These are phyloP conservation scores for Carpinus fangiana DNA, from an alignment of 306 rosid genomes.

Conservation along the genomic window DNA sequence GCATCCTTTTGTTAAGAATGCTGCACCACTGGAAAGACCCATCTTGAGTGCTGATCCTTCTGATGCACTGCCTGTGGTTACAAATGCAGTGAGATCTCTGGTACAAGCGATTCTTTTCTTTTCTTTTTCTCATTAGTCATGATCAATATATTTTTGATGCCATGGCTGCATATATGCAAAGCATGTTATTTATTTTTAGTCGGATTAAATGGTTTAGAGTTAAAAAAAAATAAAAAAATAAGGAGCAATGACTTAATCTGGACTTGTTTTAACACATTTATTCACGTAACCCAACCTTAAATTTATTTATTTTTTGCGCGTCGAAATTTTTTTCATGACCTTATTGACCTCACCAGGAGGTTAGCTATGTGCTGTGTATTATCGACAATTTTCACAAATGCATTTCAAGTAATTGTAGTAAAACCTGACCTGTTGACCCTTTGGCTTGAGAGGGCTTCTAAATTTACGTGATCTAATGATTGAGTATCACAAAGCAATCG, in stretches of 20 bases:
- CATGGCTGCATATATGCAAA: background rate
- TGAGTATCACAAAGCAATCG: background rate
- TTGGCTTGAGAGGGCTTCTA: background rate
- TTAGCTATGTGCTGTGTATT: too few relatives aligned
- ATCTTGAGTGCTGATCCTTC: constrained; percentile 39
- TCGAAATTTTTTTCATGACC: too few relatives aligned
- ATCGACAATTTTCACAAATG: too few relatives aligned
- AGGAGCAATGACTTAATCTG: too few relatives aligned
- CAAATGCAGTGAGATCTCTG: constrained; percentile 57
- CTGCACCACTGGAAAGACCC: constrained; percentile 63
- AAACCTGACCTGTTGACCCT: too few relatives aligned
- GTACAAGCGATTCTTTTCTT: constrained; percentile 30
- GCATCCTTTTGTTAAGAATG: constrained; percentile 79
- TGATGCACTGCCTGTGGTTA: constrained; percentile 39
- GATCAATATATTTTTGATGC: background rate
- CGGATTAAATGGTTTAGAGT: too few relatives aligned
- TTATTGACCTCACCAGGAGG: too few relatives aligned
- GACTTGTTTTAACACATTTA: too few relatives aligned
- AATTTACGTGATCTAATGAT: background rate
- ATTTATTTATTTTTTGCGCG: too few relatives aligned
- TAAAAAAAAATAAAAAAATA: too few relatives aligned
- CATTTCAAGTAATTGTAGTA: too few relatives aligned
- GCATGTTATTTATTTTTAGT: background rate
- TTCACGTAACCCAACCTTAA: too few relatives aligned
- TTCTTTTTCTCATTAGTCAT: background rate